These are phyloP conservation scores for Chytriomyces hyalinus DNA, from an alignment of 192 early-diverging fungal species.

Conservation along the genomic window DNA sequence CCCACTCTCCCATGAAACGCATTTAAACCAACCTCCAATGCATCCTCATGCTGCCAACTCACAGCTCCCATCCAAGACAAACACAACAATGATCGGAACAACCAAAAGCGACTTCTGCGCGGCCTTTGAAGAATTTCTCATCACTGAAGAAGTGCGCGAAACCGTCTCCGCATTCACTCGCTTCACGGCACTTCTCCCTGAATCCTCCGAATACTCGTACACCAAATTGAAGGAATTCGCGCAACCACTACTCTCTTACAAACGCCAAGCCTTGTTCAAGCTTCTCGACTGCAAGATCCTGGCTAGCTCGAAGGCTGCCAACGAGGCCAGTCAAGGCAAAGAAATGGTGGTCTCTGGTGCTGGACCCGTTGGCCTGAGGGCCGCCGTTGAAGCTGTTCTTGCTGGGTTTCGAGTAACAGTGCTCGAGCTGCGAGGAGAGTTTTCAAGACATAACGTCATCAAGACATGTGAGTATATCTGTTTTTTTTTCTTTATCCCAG, in stretches of 20 bases:
- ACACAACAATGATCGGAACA: neutral
- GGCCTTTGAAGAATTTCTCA: neutral
- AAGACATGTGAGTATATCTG: constrained; percentile 43
- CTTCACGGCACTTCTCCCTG: neutral
- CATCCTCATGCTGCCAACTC: too few species aligned
- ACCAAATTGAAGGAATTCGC: neutral
- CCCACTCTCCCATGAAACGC: too few species aligned
- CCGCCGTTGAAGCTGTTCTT: constrained; percentile 43
- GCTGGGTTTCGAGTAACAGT: constrained; percentile 39
- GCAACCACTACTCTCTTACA: constrained; percentile 23
- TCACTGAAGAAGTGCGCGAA: neutral
- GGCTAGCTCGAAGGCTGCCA: neutral
- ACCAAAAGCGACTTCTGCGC: neutral
- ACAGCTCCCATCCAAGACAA: neutral
- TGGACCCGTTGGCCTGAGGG: constrained; percentile 53
- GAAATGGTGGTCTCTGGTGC: constrained; percentile 46
- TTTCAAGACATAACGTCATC: constrained; percentile 52
- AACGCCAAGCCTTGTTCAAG: constrained; percentile 23
- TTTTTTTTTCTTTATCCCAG: constrained; percentile 18
- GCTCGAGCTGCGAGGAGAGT: constrained; percentile 47
- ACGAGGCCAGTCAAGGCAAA: neutral
- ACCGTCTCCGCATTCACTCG: neutral
- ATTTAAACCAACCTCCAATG: too few species aligned
- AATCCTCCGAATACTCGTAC: constrained; percentile 16
- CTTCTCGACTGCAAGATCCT: constrained; percentile 24